A percentile compares a stretch with the other conserved stretches of the same genome.
Conservation (phyloP, 2,329 filamentous ascomycete species). For the Ophiostoma perfectum region DNA sequence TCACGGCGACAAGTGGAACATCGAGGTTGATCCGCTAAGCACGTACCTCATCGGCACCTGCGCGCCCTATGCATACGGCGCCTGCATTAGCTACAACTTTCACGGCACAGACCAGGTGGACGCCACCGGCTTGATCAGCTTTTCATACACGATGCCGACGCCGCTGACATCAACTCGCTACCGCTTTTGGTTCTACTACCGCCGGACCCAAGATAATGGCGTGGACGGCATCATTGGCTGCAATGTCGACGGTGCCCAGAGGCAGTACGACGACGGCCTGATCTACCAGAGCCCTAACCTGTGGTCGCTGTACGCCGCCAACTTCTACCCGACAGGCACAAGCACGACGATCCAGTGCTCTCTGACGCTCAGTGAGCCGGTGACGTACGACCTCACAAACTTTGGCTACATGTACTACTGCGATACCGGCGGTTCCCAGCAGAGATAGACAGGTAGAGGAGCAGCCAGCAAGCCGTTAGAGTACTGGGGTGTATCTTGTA, state of each 20-base stretch:
- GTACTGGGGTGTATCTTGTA: no score
- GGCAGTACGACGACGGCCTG: not conserved
- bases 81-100: not conserved
- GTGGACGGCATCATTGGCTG: not conserved
- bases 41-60: not conserved
- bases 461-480: no score
- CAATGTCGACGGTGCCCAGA: not conserved
- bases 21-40: not conserved
- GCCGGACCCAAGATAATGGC: not conserved
- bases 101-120: not conserved
- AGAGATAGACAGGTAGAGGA: not conserved
- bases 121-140: not conserved
- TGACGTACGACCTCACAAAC: not conserved
- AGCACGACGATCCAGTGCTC: not conserved
- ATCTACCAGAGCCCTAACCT: not conserved
- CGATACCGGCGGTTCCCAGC: not conserved
- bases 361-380: not conserved
- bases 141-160: not conserved
- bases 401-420: constrained; percentile 3
- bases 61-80: not conserved
- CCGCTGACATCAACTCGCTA: not conserved
- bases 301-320: not conserved
- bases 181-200: not conserved
- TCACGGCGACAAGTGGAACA: constrained; percentile 1
- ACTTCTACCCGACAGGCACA: not conserved